phyloP scores from a whole-genome alignment of 345 rosid species.

The Diplotaxis tenuifolia region DNA sequence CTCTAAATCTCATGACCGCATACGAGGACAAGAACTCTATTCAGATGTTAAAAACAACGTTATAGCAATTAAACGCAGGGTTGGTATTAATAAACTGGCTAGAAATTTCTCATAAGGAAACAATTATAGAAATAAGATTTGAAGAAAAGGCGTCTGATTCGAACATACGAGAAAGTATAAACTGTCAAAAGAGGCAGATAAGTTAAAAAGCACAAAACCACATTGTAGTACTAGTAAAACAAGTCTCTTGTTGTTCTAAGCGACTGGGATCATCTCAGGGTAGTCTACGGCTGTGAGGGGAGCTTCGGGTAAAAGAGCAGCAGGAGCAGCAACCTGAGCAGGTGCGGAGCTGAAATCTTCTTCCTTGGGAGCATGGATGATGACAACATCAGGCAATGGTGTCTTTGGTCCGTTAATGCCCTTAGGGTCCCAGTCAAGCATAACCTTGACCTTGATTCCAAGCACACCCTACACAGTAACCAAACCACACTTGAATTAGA shows the following conservation, averaged over 20 bases:
- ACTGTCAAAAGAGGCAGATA: not conserved
- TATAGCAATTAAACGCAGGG: too few relatives aligned
- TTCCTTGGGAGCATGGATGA: slow-evolving; percentile 76
- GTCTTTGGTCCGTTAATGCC: slow-evolving; percentile 64
- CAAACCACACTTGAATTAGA: too few relatives aligned
- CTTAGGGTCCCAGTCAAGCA: slow-evolving; percentile 77
- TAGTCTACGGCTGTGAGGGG: slow-evolving; percentile 38
- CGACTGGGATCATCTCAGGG: slow-evolving; percentile 47
- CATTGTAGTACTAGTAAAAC: not conserved
- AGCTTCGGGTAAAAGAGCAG: slow-evolving; percentile 20
- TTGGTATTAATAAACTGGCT: too few relatives aligned
- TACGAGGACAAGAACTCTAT: too few relatives aligned
- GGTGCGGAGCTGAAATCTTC: slow-evolving; percentile 26
- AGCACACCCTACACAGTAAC: slow-evolving; percentile 66
- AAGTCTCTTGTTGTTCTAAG: slow-evolving; percentile 20
- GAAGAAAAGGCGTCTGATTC: not conserved
- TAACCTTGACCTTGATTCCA: slow-evolving; percentile 72
- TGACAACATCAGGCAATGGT: slow-evolving; percentile 72
- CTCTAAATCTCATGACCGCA: too few relatives aligned
- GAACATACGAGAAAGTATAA: slow-evolving; percentile 1
- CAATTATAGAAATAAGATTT: not conserved
- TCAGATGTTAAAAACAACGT: too few relatives aligned
- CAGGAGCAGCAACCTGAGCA: slow-evolving; percentile 3
- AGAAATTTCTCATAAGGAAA: not conserved
- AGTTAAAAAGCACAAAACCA: not conserved